These are phyloP conservation scores for Backusella mclennaniae DNA, from an alignment of 192 early-diverging fungal genomes.

Conservation along the genomic window DNA sequence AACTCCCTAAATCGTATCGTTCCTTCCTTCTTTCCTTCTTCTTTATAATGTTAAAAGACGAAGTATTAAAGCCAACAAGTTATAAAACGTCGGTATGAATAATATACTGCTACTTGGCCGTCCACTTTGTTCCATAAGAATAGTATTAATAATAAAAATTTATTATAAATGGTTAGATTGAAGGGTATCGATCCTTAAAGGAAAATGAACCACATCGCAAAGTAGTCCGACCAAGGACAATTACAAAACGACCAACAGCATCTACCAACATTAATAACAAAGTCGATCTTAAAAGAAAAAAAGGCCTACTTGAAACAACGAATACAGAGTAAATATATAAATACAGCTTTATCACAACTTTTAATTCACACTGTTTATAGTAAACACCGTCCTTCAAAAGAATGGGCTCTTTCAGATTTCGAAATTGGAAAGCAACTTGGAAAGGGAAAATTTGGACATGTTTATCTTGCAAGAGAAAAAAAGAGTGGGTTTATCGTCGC, in stretches of 20 bases:
- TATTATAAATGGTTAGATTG: neutral
- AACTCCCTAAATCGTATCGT: no score
- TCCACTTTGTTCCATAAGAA: neutral
- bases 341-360: neutral
- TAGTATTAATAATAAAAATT: neutral
- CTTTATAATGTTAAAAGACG: neutral
- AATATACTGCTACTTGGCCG: neutral
- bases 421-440: conserved; percentile 87
- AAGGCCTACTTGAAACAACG: neutral
- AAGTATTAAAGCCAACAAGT: neutral
- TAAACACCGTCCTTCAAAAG: neutral
- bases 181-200: neutral
- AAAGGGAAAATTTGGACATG: conserved; percentile 95
- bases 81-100: neutral
- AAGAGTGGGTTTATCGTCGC: conserved; percentile 85
- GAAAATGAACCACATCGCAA: neutral
- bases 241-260: neutral
- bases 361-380: neutral
- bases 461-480: conserved; percentile 90
- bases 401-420: conserved; percentile 79
- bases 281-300: neutral
- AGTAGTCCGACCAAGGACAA: neutral
- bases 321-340: neutral
- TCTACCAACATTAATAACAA: neutral
- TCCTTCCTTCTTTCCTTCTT: neutral